A percentile compares a stretch with the other conserved stretches of the same genome.
phyloP scores from a whole-genome alignment of 352 stramenopile species.

The Phytophthora ramorum region DNA sequence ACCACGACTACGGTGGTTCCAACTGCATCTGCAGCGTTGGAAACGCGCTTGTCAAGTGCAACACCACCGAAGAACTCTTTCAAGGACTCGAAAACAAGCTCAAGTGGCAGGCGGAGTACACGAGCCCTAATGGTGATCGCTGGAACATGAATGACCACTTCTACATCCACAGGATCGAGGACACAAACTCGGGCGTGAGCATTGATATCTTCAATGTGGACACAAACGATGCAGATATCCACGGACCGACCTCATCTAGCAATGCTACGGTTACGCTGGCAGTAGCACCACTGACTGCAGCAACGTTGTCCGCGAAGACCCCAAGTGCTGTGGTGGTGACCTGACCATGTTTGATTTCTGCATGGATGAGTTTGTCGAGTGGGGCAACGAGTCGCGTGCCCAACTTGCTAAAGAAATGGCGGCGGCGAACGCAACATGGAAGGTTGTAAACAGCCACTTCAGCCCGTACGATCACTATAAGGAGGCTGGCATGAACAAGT shows the following conservation, averaged over 20 bases:
- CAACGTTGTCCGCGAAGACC: conserved; percentile 4
- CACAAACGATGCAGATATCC: conserved; percentile 20
- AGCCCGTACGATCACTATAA: conserved; percentile 22
- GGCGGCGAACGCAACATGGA: conserved; percentile 28
- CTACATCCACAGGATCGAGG: conserved; percentile 8
- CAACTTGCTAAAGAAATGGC: conserved; percentile 1
- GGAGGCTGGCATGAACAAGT: conserved; percentile 21
- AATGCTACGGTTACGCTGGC: conserved; percentile 27
- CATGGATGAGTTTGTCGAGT: conserved; percentile 8
- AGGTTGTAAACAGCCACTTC: conserved; percentile 33
- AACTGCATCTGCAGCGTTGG: conserved; percentile 21
- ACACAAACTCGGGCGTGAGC: conserved; percentile 8
- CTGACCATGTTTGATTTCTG: conserved; percentile 20
- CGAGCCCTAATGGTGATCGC: conserved; percentile 19
- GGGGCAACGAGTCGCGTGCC: conserved; percentile 16
- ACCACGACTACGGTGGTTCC: conserved; percentile 35
- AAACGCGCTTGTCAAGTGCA: conserved; percentile 7
- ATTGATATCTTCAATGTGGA: conserved; percentile 32
- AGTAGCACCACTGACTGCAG: neutral
- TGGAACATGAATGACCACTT: conserved; percentile 25
- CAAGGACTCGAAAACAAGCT: conserved; percentile 27
- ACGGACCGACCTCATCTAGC: conserved; percentile 15
- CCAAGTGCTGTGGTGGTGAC: conserved; percentile 22
- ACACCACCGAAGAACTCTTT: conserved; percentile 10
- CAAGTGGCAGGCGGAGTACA: conserved; percentile 24